Evolutionary conservation across 345 rosid genomes (phyloP).

Genomic region (Linum trigynum): DNA sequence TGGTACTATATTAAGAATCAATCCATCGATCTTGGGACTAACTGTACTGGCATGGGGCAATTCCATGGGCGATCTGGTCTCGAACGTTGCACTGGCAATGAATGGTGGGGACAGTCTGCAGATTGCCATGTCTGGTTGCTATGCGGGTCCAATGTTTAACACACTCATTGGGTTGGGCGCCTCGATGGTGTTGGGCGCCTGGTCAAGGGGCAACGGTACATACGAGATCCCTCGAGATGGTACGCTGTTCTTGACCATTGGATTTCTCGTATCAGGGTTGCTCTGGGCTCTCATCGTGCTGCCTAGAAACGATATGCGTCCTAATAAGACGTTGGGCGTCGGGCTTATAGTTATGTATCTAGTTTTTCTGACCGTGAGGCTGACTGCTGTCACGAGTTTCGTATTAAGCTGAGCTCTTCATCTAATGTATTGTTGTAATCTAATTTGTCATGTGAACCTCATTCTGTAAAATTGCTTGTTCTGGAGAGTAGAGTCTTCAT

Average conservation of each 20-base stretch:
- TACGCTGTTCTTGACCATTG: not conserved
- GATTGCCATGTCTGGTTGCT: slow-evolving; percentile 85
- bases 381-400: not conserved
- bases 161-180: slow-evolving; percentile 76
- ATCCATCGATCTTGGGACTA: slow-evolving; percentile 74
- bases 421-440: not conserved
- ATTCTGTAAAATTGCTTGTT: too few relatives aligned
- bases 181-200: slow-evolving; percentile 51
- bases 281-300: slow-evolving; percentile 4
- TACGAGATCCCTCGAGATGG: not conserved
- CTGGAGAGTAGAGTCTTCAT: too few relatives aligned
- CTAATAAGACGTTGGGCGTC: slow-evolving; percentile 3
- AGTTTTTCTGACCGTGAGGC: not conserved
- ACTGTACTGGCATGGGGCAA: slow-evolving; percentile 93
- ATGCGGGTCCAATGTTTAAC: slow-evolving; percentile 97
- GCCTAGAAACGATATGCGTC: slow-evolving; percentile 7
- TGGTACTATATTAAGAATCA: slow-evolving; percentile 52
- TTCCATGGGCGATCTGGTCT: slow-evolving; percentile 88
- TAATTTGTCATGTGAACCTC: too few relatives aligned
- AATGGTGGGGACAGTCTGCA: slow-evolving; percentile 69
- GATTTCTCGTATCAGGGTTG: slow-evolving; percentile 1
- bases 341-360: slow-evolving; percentile 7
- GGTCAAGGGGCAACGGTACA: slow-evolving; percentile 6
- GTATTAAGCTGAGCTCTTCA: not conserved
- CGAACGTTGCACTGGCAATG: slow-evolving; percentile 70